phyloP scores from a whole-genome alignment of 2,329 filamentous ascomycete genomes.

The Xylaria sp. region DNA sequence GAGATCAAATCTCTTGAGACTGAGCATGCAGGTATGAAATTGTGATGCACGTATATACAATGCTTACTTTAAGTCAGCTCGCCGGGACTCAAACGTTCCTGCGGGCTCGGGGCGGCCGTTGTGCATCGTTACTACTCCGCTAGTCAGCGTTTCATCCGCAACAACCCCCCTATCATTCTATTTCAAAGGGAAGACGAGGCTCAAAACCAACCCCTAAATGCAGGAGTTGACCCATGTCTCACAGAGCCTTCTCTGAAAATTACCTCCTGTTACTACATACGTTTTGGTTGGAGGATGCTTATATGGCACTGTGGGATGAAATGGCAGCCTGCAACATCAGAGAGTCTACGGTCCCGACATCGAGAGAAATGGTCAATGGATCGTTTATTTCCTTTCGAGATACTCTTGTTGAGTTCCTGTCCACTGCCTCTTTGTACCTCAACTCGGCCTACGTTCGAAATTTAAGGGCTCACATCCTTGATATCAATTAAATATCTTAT shows the following conservation, averaged over 20 bases:
- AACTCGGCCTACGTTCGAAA: neutral
- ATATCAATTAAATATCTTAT: neutral
- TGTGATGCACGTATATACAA: conserved; percentile 27
- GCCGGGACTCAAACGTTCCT: neutral
- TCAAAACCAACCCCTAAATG: neutral
- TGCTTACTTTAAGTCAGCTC: conserved; percentile 35
- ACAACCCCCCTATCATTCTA: neutral
- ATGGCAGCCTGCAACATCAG: conserved; percentile 13
- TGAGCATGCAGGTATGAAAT: neutral
- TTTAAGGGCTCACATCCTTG: neutral
- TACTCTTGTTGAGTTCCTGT: neutral
- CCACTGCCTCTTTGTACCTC: neutral
- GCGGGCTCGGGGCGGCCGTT: conserved; percentile 26
- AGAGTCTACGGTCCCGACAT: neutral
- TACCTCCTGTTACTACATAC: neutral
- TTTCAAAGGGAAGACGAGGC: neutral
- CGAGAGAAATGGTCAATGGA: too few relatives aligned
- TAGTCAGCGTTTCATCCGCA: neutral
- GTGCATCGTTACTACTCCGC: neutral
- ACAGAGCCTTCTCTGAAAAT: conserved; percentile 5
- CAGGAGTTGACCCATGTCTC: neutral
- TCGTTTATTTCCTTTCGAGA: neutral
- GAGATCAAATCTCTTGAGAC: neutral
- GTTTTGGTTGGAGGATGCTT: neutral
- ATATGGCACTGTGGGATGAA: conserved; percentile 4